A percentile compares a stretch with the other conserved stretches of the same genome.
Evolutionary conservation across 2,329 filamentous ascomycete genomes (phyloP).

Genomic region (Thermoascus crustaceus): DNA sequence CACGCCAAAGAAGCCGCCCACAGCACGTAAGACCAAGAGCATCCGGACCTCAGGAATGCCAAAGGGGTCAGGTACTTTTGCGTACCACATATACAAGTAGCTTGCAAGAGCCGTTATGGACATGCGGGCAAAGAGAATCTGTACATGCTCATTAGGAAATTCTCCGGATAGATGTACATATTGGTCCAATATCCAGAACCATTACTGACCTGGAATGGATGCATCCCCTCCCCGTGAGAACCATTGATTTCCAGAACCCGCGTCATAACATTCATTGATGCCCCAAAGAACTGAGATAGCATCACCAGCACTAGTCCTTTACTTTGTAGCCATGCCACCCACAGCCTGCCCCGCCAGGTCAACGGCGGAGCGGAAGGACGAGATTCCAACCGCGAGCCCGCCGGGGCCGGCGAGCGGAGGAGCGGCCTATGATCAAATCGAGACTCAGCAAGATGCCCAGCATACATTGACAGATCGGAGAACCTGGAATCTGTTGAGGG

Average conservation of each 20-base stretch:
- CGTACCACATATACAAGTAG: slow-evolving; percentile 65
- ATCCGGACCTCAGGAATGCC: slow-evolving; percentile 59
- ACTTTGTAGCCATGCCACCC: slow-evolving; percentile 51
- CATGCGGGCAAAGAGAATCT: slow-evolving; percentile 74
- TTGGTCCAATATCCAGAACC: too few relatives aligned
- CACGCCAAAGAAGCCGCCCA: slow-evolving; percentile 68
- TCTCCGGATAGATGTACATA: too few relatives aligned
- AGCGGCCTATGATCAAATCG: slow-evolving; percentile 8
- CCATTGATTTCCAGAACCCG: slow-evolving; percentile 63
- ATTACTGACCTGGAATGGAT: slow-evolving; percentile 60
- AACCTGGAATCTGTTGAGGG: slow-evolving; percentile 14
- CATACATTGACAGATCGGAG: slow-evolving; percentile 16
- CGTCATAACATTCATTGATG: slow-evolving; percentile 76
- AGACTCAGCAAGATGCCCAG: slow-evolving; percentile 10
- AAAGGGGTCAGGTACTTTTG: slow-evolving; percentile 58
- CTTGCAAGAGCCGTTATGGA: slow-evolving; percentile 60
- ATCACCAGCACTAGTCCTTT: slow-evolving; percentile 67
- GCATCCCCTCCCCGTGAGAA: slow-evolving; percentile 60
- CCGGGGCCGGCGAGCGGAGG: slow-evolving; percentile 8
- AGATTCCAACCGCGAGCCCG: slow-evolving; percentile 1
- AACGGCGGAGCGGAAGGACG: slow-evolving; percentile 13
- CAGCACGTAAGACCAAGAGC: slow-evolving; percentile 60
- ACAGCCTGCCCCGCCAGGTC: slow-evolving; percentile 21
- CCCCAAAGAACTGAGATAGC: slow-evolving; percentile 69
- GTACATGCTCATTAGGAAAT: slow-evolving; percentile 4